Base-by-base conservation (phyloP, 176 grass and related monocot genomes). In the Areca catechu region DNA sequence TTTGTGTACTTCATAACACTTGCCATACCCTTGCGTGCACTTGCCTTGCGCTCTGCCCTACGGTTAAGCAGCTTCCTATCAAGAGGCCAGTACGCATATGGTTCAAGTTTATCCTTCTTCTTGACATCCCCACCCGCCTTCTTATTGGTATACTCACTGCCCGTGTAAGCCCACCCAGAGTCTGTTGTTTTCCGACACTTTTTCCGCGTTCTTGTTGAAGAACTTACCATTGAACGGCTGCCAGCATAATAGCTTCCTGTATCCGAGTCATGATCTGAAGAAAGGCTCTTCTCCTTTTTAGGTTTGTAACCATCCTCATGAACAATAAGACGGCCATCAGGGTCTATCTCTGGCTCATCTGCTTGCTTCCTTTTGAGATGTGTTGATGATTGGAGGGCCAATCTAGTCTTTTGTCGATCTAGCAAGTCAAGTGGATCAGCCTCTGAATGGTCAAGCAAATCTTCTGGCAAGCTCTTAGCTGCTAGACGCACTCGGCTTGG, bases 31-130 rank as follows among this genome's bases (percentile, higher is more conserved):
- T 91, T 91, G 21, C 93, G 81, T 0, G 93, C 93, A 2, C 75
- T 62, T 1, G 76, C 75, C 74, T 90, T 91, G 72, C 83, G 79
- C 12, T 85, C 93, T 5, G 72, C 62, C 71, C 93, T 82, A 27
- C 81, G 87, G 49, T 97, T 97, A 16, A 97, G 83, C 24, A 97
- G 71, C 62, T 97, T 92, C 5, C 87, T 66, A 20, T 97, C 87
- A 18, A 97, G 60, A 0, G 86, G 92, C 92, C 92, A 97, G 67
- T 88, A 97, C 3, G 92, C 92, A 10, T 88, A 97, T 0, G 92
- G 92, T 48, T 97, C 92, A 70, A 97, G 81, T 77, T 97, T 97
- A 62, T 85, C 86, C 49, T 90, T 88, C 72, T 79, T 91, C 61
- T 82, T 88, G 49, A 88, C 63, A 80, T 97, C 92, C 22, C 86